Evolutionary conservation across 495 filamentous ascomycete species (phyloP).

Genomic region (Lophiotrema nucula): DNA sequence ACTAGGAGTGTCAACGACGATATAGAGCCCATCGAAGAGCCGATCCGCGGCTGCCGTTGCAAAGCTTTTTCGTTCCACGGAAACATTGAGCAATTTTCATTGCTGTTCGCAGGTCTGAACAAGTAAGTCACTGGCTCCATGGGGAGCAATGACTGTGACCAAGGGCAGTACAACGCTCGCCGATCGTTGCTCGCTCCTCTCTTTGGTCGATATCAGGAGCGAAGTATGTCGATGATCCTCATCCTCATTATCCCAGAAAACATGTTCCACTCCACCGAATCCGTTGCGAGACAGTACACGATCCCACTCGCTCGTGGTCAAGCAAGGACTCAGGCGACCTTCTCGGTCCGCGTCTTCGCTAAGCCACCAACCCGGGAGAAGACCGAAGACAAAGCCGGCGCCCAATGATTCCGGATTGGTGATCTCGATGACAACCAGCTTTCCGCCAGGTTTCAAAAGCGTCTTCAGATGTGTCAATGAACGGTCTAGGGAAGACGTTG

Average conservation of each 20-base stretch:
- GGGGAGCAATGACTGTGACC: background rate
- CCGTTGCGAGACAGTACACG: background rate
- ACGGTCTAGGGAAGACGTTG: background rate
- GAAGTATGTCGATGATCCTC: background rate
- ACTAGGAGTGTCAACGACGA: background rate
- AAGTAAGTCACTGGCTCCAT: background rate
- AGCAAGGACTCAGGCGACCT: background rate
- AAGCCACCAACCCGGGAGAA: constrained; percentile 10
- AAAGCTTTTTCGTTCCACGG: background rate
- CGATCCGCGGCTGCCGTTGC: background rate
- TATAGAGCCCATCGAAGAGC: background rate
- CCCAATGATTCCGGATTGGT: background rate
- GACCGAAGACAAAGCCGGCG: constrained; percentile 2
- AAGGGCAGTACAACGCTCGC: background rate
- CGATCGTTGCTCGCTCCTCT: constrained; percentile 5
- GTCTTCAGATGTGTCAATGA: background rate
- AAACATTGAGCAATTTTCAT: background rate
- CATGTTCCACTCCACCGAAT: background rate
- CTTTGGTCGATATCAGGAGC: background rate
- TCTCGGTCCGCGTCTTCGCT: background rate
- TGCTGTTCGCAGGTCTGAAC: background rate
- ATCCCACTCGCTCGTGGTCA: background rate
- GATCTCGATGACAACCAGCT: background rate
- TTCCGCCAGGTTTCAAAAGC: constrained; percentile 2
- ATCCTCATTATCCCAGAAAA: background rate